Conservation (phyloP, 2,329 filamentous ascomycete genomes). For the Claviceps paspali region DNA sequence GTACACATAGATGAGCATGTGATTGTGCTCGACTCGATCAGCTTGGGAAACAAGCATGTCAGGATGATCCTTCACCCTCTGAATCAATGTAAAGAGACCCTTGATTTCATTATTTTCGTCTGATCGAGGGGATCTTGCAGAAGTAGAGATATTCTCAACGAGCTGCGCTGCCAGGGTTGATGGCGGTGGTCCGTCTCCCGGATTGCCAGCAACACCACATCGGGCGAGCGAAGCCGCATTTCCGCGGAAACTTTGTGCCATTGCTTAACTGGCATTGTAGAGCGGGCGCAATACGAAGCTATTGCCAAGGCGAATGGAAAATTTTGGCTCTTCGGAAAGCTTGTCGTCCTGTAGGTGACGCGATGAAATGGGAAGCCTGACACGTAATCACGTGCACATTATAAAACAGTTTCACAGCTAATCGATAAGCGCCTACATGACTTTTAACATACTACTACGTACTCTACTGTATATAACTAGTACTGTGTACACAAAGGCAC, state of each 20-base stretch:
- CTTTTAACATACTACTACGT: too few species aligned
- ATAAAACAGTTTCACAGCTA: background rate
- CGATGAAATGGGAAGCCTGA: background rate
- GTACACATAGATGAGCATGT: constrained; percentile 74
- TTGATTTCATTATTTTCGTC: constrained; percentile 62
- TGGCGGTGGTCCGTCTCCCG: constrained; percentile 33
- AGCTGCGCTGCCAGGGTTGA: constrained; percentile 82
- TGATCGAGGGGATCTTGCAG: constrained; percentile 42
- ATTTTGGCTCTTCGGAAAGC: background rate
- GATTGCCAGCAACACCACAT: constrained; percentile 7
- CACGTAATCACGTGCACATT: constrained; percentile 6
- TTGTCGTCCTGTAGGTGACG: background rate
- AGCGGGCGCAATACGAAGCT: background rate
- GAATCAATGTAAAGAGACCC: constrained; percentile 45
- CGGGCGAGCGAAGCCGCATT: constrained; percentile 9
- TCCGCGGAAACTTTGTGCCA: constrained; percentile 13
- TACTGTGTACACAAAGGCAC: too few species aligned
- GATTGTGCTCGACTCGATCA: constrained; percentile 60
- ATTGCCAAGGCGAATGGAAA: background rate
- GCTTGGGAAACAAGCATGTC: constrained; percentile 42
- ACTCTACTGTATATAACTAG: too few species aligned
- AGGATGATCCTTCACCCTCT: constrained; percentile 36
- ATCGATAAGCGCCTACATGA: too few species aligned
- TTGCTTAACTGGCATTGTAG: constrained; percentile 14
- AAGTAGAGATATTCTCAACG: constrained; percentile 62